A percentile compares a stretch with the other conserved stretches of the same genome.
Evolutionary conservation across 1,139 yeast genomes (phyloP).

Genomic region (Blastobotrys malaysiensis): DNA sequence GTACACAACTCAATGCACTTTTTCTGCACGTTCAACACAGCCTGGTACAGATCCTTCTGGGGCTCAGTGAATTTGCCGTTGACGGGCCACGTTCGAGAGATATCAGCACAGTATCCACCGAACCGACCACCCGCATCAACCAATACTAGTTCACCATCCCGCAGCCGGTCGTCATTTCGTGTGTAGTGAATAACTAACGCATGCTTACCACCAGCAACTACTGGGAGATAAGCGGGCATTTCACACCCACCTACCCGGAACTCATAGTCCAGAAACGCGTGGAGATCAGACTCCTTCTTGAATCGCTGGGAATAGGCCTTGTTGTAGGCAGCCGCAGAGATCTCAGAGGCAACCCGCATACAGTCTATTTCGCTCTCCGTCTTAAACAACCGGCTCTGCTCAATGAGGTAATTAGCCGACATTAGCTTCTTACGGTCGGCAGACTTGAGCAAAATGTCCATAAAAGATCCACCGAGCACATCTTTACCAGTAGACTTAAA

Average conservation of each 20-base stretch:
- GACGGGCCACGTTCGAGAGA: slow-evolving; percentile 95
- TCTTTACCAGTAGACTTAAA: slow-evolving; percentile 13
- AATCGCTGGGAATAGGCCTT: slow-evolving; percentile 62
- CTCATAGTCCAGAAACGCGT: slow-evolving; percentile 76
- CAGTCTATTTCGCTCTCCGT: slow-evolving; percentile 69
- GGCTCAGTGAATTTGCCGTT: slow-evolving; percentile 63
- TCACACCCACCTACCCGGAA: slow-evolving; percentile 88
- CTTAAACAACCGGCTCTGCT: slow-evolving; percentile 61
- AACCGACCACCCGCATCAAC: slow-evolving; percentile 94
- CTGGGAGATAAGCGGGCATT: slow-evolving; percentile 86
- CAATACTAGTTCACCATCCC: slow-evolving; percentile 73
- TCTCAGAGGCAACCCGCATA: slow-evolving; percentile 77
- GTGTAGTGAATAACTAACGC: slow-evolving; percentile 88
- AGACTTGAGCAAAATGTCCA: slow-evolving; percentile 12
- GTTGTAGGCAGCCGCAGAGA: slow-evolving; percentile 79
- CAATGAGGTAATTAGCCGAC: slow-evolving; percentile 39
- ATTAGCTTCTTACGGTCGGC: slow-evolving; percentile 11
- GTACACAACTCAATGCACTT: slow-evolving; percentile 67
- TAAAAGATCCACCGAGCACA: slow-evolving; percentile 12
- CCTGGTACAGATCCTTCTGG: slow-evolving; percentile 82
- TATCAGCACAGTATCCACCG: slow-evolving; percentile 95
- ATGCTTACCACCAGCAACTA: slow-evolving; percentile 88
- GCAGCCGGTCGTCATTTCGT: slow-evolving; percentile 73
- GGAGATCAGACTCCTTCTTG: slow-evolving; percentile 67
- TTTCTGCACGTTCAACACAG: slow-evolving; percentile 78